Conservation (phyloP, 2,329 filamentous ascomycete genomes). For the Aspergillus sp. region DNA sequence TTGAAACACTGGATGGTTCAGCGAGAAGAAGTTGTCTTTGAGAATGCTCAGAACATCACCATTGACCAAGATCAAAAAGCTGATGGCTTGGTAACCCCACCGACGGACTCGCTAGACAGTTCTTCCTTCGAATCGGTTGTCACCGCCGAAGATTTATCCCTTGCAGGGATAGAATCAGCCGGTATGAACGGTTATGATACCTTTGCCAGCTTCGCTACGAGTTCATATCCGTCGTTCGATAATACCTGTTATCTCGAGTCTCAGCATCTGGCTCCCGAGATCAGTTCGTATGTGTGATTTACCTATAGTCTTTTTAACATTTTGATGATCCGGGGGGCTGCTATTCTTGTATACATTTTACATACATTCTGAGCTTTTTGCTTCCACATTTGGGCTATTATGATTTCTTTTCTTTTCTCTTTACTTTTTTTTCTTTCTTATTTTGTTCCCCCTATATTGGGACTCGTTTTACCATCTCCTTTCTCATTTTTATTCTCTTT, state of each 20-base stretch:
- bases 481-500: conserved; percentile 2
- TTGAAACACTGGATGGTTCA: conserved; percentile 63
- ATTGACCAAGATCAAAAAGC: conserved; percentile 25
- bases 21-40: conserved; percentile 49
- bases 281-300: conserved; percentile 39
- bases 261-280: conserved; percentile 33
- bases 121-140: conserved; percentile 13
- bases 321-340: background rate
- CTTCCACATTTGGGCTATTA: background rate
- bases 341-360: conserved; percentile 6
- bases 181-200: conserved; percentile 31
- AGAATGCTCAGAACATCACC: conserved; percentile 28
- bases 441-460: background rate
- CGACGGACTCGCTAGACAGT: conserved; percentile 16
- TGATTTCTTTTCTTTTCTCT: conserved; percentile 5
- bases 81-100: conserved; percentile 19
- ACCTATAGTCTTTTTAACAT: conserved; percentile 2
- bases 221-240: conserved; percentile 33
- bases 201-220: conserved; percentile 27
- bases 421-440: background rate
- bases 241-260: conserved; percentile 32
- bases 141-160: conserved; percentile 20
- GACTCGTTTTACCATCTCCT: background rate
- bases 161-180: conserved; percentile 28
- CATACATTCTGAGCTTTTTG: background rate